phyloP scores from a whole-genome alignment of 176 grass and related monocot genomes.

The Rhipidocladum racemiflorum region DNA sequence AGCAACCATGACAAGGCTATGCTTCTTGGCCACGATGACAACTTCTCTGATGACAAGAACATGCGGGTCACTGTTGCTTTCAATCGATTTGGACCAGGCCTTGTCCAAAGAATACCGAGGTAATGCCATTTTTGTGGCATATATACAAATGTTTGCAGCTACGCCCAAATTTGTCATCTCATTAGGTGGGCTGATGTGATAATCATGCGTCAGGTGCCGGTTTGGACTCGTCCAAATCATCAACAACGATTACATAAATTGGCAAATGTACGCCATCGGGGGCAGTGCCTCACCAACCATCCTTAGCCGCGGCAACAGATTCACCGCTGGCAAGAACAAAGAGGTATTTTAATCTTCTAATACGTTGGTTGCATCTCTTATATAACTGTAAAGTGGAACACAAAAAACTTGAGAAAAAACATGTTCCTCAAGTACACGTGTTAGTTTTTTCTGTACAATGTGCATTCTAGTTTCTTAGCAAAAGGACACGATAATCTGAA shows the following conservation, averaged over 20 bases:
- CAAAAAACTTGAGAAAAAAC: too few species aligned
- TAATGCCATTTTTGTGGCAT: not conserved
- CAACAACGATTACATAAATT: constrained; percentile 59
- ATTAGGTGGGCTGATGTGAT: not conserved
- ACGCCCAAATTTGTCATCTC: not conserved
- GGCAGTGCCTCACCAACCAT: constrained; percentile 46
- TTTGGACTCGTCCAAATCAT: constrained; percentile 50
- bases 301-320: constrained; percentile 54
- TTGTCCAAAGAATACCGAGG: constrained; percentile 62
- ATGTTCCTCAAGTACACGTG: too few species aligned
- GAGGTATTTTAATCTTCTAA: constrained; percentile 22
- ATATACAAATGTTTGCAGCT: too few species aligned
- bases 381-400: too few species aligned
- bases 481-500: too few species aligned
- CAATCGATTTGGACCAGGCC: constrained; percentile 49
- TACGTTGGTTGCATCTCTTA: too few species aligned
- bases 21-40: constrained; percentile 45
- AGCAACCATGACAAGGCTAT: constrained; percentile 49
- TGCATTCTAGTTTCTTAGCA: too few species aligned
- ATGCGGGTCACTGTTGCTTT: constrained; percentile 53
- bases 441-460: too few species aligned
- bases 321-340: constrained; percentile 34
- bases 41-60: constrained; percentile 30
- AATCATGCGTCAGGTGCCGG: constrained; percentile 36
- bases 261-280: constrained; percentile 51